Base-by-base conservation (phyloP, 805 yeast species). In the Ogataea naganishii region DNA sequence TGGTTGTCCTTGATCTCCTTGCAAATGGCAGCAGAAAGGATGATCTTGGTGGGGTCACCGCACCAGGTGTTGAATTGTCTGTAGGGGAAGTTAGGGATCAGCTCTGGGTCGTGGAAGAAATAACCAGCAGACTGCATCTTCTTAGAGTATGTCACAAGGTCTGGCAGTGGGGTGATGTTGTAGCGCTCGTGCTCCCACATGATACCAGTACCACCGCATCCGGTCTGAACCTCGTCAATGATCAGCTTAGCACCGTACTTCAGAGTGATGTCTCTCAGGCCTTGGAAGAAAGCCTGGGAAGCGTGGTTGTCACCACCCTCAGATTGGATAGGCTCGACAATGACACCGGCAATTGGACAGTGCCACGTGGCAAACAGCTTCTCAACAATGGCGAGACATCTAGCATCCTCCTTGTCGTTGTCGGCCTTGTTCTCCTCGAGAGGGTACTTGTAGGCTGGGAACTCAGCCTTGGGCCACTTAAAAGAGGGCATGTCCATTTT, bases 381-480 rank as follows among this genome's bases (percentile, higher is more conserved):
- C 51, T 85, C 95, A 36, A 86, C 85, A 41, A 73, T 74, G 27
- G 62, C 70, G 40, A 88, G 68, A 56, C 95, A 83, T 50, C 92
- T 70, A 37, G 66, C 74, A 60, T 88, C 97, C 62, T 86, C 96
- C 29, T 64, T 56, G 28, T 64, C 61, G 70, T 88, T 88, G 27
- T 16, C 24, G 42, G 61, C 96, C 53, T 83, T 96, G 58, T 88
- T 96, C 56, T 84, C 95, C 53, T 78, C 83, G 44, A 89, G 68
- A 27, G 84, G 77, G 56, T 80, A 83, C 44, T 73, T 75, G 51
- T 65, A 64, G 39, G 69, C 69, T 18, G 95, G 76, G 64, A 82
- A 92, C 57, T 84, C 85, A 33, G 96, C 96, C 56, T 82, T 86
- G 51, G 97, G 97, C 96, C 96, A 88, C 51, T 83, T 74, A 66